These are phyloP conservation scores for Plasmodium malariae DNA, from an alignment of 169 alveolate species.

Conservation along the genomic window DNA sequence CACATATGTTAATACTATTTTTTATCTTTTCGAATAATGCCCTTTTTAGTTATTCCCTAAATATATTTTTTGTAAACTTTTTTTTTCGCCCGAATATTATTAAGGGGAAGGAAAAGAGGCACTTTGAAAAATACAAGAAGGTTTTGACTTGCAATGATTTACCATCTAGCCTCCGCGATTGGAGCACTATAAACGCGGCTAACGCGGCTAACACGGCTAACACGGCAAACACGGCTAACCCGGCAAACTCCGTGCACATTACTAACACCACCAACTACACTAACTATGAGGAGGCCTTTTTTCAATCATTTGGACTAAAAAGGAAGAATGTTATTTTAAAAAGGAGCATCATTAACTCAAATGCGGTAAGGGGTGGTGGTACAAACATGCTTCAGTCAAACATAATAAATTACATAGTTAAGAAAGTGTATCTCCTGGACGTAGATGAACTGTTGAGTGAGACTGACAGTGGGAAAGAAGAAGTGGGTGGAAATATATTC, in stretches of 20 bases:
- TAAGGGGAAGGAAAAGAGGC: neutral
- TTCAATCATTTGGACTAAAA: conserved; percentile 3
- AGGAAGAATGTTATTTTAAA: neutral
- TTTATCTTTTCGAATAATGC: conserved; percentile 24
- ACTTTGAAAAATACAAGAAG: neutral
- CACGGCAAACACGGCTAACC: too few species aligned
- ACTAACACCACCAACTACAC: too few species aligned
- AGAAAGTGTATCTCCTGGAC: neutral
- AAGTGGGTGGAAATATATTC: neutral
- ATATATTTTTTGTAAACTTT: conserved; percentile 27
- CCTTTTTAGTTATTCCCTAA: conserved; percentile 1
- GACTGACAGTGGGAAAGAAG: neutral
- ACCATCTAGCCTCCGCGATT: too few species aligned
- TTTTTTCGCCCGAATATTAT: neutral
- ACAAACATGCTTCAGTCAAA: neutral
- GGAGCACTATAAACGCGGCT: neutral
- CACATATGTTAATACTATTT: conserved; percentile 37
- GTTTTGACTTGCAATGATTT: too few species aligned
- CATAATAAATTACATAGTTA: conserved; percentile 2
- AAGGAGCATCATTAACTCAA: neutral
- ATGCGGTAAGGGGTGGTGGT: neutral
- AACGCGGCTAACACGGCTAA: neutral
- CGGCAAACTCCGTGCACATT: too few species aligned
- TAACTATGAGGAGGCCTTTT: neutral
- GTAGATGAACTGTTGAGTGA: neutral